phyloP scores from a whole-genome alignment of 2,329 filamentous ascomycete genomes.

The Fusarium nanum region DNA sequence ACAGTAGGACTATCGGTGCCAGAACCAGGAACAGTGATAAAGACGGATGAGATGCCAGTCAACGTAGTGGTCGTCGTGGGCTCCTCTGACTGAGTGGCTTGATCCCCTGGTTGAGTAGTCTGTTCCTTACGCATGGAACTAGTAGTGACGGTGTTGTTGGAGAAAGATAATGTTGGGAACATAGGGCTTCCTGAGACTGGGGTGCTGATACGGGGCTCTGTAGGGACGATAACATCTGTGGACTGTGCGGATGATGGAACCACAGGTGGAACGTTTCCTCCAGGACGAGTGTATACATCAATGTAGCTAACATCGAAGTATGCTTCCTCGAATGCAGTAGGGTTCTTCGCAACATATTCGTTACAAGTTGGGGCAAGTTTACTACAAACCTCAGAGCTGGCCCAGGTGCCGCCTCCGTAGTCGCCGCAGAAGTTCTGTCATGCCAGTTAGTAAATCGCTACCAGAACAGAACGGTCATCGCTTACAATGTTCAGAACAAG shows the following conservation, averaged over 20 bases:
- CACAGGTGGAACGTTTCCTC: constrained; percentile 11
- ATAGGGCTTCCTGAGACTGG: constrained; percentile 2
- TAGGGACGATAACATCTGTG: not conserved
- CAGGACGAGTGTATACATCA: constrained; percentile 56
- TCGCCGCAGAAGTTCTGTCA: constrained; percentile 77
- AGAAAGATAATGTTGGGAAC: not conserved
- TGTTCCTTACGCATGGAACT: not conserved
- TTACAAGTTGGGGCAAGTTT: constrained; percentile 57
- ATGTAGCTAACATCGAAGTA: constrained; percentile 68
- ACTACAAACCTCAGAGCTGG: constrained; percentile 53
- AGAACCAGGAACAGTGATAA: constrained; percentile 42
- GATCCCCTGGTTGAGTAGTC: constrained; percentile 9
- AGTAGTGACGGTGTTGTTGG: constrained; percentile 4
- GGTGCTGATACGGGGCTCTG: not conserved
- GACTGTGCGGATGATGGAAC: constrained; percentile 2
- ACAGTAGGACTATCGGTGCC: constrained; percentile 27
- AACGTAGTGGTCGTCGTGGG: constrained; percentile 47
- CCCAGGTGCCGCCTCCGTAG: constrained; percentile 69
- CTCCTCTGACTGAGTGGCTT: constrained; percentile 12
- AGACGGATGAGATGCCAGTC: constrained; percentile 42
- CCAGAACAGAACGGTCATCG: not conserved
- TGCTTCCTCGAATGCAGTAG: constrained; percentile 55
- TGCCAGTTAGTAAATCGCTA: not conserved
- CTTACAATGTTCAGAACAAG: constrained; percentile 76
- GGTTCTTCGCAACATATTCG: constrained; percentile 60